These are phyloP conservation scores for Dactylellina haptotyla DNA, from an alignment of 2,329 filamentous ascomycete genomes.

Conservation along the genomic window DNA sequence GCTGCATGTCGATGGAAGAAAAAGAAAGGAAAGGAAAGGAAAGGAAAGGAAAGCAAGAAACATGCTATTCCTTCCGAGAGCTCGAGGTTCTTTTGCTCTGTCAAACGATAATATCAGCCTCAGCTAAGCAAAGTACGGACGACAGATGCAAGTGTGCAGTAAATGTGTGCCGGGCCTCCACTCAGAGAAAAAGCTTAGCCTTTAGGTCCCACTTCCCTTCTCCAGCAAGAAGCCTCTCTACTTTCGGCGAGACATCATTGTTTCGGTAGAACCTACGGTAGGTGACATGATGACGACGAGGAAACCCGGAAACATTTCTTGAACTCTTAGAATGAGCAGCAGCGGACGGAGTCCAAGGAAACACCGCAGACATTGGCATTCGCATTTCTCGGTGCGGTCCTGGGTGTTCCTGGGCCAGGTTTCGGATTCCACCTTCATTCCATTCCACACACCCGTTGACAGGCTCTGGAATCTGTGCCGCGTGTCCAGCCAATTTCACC, in stretches of 20 bases:
- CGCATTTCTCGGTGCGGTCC: background rate
- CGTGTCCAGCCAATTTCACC: conserved; percentile 40
- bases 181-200: conserved; percentile 21
- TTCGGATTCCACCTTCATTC: conserved; percentile 42
- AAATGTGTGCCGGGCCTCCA: background rate
- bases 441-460: conserved; percentile 16
- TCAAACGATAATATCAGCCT: no score
- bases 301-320: conserved; percentile 24
- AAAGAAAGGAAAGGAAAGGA: no score
- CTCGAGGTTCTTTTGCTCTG: no score
- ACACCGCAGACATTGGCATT: conserved; percentile 3
- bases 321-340: conserved; percentile 7
- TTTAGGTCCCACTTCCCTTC: background rate
- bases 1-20: background rate
- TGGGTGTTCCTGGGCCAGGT: conserved; percentile 1
- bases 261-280: conserved; percentile 9
- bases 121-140: no score
- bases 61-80: no score
- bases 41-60: no score
- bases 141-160: no score
- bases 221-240: no score
- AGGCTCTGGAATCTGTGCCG: conserved; percentile 14
- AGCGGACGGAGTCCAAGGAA: background rate
- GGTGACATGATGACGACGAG: conserved; percentile 23
- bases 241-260: conserved; percentile 7